Evolutionary conservation across 2,329 filamentous ascomycete species (phyloP).

Genomic region (Fusarium tupiense): DNA sequence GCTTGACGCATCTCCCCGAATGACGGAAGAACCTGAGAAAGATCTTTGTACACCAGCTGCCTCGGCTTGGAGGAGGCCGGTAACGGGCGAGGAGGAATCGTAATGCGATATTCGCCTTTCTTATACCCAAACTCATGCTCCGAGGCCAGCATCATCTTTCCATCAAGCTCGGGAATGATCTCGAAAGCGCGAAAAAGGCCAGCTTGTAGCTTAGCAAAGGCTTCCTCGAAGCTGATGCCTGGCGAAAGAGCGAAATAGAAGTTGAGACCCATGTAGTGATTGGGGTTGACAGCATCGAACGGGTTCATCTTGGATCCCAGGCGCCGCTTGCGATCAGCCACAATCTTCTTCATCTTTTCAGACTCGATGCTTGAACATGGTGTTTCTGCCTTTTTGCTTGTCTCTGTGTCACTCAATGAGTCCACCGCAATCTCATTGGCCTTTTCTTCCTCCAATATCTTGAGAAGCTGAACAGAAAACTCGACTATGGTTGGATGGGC

Average conservation of each 20-base stretch:
- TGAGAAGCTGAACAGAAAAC: not conserved
- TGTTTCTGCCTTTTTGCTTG: not conserved
- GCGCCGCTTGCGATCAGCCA: not conserved
- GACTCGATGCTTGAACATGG: not conserved
- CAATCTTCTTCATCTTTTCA: not conserved
- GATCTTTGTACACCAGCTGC: not conserved
- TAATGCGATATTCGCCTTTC: conserved; percentile 3
- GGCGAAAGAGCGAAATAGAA: conserved; percentile 1
- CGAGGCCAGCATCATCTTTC: conserved; percentile 5
- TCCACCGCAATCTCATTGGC: fast-evolving
- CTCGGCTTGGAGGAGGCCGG: not conserved
- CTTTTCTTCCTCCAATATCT: not conserved
- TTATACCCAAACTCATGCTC: conserved; percentile 5
- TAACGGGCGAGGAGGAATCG: not conserved
- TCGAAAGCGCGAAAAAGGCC: not conserved
- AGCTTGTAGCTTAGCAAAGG: not conserved
- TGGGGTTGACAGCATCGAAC: conserved; percentile 5
- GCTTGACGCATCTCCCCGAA: not conserved
- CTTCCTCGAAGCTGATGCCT: not conserved
- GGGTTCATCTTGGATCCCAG: conserved; percentile 5
- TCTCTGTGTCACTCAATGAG: fast-evolving
- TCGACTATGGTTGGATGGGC: not conserved
- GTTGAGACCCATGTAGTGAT: conserved; percentile 13
- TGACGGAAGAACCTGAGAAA: not conserved
- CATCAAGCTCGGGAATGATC: conserved; percentile 2